These are phyloP conservation scores for Gracilaria gracilis DNA, from an alignment of 23 red algal genomes.

Conservation along the genomic window DNA sequence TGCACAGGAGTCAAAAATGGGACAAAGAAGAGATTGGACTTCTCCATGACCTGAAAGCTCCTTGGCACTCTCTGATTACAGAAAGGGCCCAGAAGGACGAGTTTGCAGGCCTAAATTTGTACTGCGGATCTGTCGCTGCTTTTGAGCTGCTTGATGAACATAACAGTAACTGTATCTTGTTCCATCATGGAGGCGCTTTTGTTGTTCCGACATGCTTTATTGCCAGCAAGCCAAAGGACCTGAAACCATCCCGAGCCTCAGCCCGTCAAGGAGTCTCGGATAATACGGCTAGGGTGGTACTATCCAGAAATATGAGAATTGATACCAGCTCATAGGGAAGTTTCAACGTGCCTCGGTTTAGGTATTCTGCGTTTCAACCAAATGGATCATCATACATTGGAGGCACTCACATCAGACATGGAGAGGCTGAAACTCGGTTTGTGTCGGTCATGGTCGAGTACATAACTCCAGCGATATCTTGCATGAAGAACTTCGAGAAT, in stretches of 20 bases:
- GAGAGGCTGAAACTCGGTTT: slow-evolving; percentile 15
- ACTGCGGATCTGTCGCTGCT: neutral
- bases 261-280: too few species aligned
- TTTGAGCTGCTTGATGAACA: neutral
- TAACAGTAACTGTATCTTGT: neutral
- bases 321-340: neutral
- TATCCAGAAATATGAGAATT: too few species aligned
- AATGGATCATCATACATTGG: neutral
- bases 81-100: slow-evolving; percentile 11
- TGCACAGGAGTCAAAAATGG: too few species aligned
- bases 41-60: neutral
- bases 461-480: neutral
- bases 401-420: neutral
- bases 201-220: neutral
- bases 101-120: neutral
- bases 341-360: neutral
- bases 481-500: too few species aligned
- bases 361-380: neutral
- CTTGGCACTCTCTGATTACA: neutral
- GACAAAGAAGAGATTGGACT: too few species aligned
- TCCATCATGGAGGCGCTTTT: neutral
- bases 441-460: neutral
- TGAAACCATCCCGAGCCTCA: neutral
- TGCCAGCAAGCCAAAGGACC: neutral
- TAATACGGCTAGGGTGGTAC: neutral